Evolutionary conservation across 768 basidiomycete species (phyloP).

Genomic region (Crepidotus variabilis): DNA sequence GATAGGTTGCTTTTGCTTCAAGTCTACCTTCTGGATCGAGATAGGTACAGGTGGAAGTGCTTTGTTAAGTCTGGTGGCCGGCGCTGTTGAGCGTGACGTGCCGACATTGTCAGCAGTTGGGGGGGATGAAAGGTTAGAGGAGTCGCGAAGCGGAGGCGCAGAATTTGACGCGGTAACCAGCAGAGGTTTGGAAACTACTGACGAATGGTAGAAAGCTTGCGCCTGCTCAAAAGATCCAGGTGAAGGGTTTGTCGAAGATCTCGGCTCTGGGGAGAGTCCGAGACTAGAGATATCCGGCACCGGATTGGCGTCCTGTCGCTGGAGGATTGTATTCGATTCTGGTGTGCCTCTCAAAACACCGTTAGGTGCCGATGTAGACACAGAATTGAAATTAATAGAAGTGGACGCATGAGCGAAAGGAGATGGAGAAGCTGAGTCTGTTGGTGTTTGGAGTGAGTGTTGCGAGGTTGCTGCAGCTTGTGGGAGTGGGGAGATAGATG

Average conservation of each 20-base stretch:
- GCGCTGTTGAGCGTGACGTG: background rate
- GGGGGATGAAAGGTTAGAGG: background rate
- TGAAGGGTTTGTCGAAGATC: background rate
- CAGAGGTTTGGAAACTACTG: background rate
- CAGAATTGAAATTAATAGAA: background rate
- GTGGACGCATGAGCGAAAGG: background rate
- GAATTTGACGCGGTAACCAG: background rate
- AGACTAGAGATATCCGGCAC: background rate
- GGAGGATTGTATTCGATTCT: background rate
- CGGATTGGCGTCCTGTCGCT: background rate
- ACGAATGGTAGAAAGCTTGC: background rate
- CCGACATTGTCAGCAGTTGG: background rate
- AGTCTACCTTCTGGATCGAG: background rate
- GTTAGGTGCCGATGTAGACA: background rate
- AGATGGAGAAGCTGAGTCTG: background rate
- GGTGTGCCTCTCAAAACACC: background rate
- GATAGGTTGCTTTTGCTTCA: slow-evolving; percentile 4
- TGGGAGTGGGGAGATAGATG: background rate
- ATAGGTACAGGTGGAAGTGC: background rate
- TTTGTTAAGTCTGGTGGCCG: background rate
- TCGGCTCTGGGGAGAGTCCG: background rate
- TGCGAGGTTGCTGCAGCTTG: background rate
- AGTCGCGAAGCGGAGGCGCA: background rate
- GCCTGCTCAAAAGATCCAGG: background rate
- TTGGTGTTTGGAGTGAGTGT: background rate